phyloP scores from a whole-genome alignment of 164 flowering plant species.

The Berberis thunbergii region DNA sequence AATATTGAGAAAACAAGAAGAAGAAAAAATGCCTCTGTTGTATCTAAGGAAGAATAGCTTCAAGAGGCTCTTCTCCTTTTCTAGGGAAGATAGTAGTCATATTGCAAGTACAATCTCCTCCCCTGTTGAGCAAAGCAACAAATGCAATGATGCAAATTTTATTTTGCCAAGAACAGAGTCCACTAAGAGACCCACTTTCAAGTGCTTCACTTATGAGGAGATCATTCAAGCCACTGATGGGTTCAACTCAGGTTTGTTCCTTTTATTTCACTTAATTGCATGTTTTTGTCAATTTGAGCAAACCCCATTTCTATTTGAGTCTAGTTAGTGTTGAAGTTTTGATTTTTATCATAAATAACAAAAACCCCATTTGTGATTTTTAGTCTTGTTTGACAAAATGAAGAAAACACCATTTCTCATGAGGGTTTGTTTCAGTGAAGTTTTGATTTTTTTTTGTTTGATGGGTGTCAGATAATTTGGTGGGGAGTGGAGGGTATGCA shows the following conservation, averaged over 20 bases:
- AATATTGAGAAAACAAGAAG: background rate
- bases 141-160: background rate
- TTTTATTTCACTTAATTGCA: background rate
- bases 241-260: slow-evolving; percentile 50
- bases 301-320: background rate
- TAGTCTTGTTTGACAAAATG: no score
- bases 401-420: no score
- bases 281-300: background rate
- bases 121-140: background rate
- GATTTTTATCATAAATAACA: no score
- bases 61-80: slow-evolving; percentile 55
- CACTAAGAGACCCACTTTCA: slow-evolving; percentile 62
- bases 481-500: no score
- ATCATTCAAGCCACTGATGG: slow-evolving; percentile 68
- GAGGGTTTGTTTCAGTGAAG: no score
- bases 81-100: slow-evolving; percentile 5
- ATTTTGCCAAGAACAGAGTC: slow-evolving; percentile 13
- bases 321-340: background rate
- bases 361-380: no score
- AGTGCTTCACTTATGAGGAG: slow-evolving; percentile 76
- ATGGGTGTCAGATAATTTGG: no score
- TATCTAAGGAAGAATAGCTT: slow-evolving; percentile 39
- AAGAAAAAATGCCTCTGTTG: slow-evolving; percentile 14
- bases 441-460: no score
- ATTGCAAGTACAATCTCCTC: background rate